These are phyloP conservation scores for Yarrowia deformans DNA, from an alignment of 805 yeast genomes.

Conservation along the genomic window DNA sequence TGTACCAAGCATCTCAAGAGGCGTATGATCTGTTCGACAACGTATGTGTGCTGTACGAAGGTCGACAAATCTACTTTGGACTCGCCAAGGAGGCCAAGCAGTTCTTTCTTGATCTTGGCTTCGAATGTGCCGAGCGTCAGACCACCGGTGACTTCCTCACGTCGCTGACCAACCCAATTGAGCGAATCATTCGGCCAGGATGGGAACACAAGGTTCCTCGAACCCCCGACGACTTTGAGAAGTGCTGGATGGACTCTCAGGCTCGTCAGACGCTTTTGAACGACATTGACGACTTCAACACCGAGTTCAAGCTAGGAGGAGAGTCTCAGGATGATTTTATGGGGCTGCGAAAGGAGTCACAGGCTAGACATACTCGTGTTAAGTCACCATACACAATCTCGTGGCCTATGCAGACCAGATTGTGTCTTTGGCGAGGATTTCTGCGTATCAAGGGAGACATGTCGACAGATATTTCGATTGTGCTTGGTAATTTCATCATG, in stretches of 20 bases:
- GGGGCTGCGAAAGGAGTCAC: slow-evolving; percentile 20
- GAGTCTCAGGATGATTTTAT: background rate
- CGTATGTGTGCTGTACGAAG: slow-evolving; percentile 64
- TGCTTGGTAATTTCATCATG: slow-evolving; percentile 58
- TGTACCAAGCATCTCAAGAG: slow-evolving; percentile 72
- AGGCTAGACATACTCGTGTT: slow-evolving; percentile 8
- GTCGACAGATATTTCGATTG: slow-evolving; percentile 55
- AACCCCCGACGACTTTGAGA: slow-evolving; percentile 14
- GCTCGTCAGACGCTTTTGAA: slow-evolving; percentile 53
- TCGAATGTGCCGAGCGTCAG: slow-evolving; percentile 62
- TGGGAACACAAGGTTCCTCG: slow-evolving; percentile 7
- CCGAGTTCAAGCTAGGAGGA: slow-evolving; percentile 3
- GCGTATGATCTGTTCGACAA: slow-evolving; percentile 68
- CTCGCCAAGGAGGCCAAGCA: slow-evolving; percentile 58
- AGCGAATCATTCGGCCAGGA: slow-evolving; percentile 51
- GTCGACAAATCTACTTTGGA: slow-evolving; percentile 69
- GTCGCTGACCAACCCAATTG: slow-evolving; percentile 61
- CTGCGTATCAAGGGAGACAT: slow-evolving; percentile 62
- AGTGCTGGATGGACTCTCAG: slow-evolving; percentile 55
- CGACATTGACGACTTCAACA: background rate
- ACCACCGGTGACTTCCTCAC: slow-evolving; percentile 68
- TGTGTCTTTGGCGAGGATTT: slow-evolving; percentile 56
- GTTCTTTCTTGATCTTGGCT: slow-evolving; percentile 63
- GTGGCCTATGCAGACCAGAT: slow-evolving; percentile 9
- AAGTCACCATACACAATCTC: slow-evolving; percentile 8